Base-by-base conservation (phyloP, 129 eudicot species). In the Flaveria ramosissima region DNA sequence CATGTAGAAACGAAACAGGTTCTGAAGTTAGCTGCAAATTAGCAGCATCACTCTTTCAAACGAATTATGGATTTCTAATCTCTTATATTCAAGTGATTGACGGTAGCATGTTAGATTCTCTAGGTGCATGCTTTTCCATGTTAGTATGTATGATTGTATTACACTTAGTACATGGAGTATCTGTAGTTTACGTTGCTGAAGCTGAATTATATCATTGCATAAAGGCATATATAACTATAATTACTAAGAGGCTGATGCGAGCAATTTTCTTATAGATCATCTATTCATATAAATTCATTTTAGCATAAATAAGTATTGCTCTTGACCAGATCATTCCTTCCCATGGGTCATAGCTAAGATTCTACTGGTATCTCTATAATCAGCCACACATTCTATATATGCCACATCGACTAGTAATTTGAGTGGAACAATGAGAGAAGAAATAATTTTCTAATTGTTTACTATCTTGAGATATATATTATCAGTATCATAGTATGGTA, bases 11-110 rank as follows among this genome's bases (percentile, higher is more conserved):
- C 41, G 5, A 36, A 6, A 36, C 41, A 20, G 27, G 10, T 24
- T n/a, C 5, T 24, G 46, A 62, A 51, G 16, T 62, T 24, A 3
- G 26, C 21, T 26, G 57, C 46, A 68, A 36, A 41, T 39, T 59
- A 67, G 81, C 20, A 70, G 62, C 41, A 30, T 27, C 61, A 60
- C 43, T 68, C 11, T 9, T 78, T 57, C 17, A 78, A 46, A 52
- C 24, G 16, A 77, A 46, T 15, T 17, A 21, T 20, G 20, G 56
- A 78, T 61, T 12, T 21, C 30, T 70, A 61, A 16, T 24, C 23
- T 47, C n/a, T 71, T 14, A 32, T 19, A 20, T 57, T 69, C 50
- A 12, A 19, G 68, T 62, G 20, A 12, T 20, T 39, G 4, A 30
- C 48, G 1, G 13, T 43, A 16, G n/a, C 9, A 16, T 45, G 20